Evolutionary conservation across 2,329 filamentous ascomycete species (phyloP).

Genomic region (Cercospora berteroae): DNA sequence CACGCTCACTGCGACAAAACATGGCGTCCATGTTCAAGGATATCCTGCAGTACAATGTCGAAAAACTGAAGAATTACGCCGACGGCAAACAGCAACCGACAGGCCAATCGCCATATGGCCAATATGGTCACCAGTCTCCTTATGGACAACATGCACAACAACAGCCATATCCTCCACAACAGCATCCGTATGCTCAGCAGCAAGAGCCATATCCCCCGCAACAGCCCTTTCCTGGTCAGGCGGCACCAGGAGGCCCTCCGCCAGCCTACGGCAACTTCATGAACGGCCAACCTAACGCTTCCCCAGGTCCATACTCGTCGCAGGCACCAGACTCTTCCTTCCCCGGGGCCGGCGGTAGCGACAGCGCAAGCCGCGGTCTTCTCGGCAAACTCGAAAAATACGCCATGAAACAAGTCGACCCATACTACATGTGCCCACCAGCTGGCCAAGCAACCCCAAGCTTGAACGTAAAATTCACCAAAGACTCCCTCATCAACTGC

Average conservation of each 20-base stretch:
- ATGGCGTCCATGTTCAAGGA: slow-evolving; percentile 8
- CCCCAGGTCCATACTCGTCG: neutral
- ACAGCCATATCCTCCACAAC: neutral
- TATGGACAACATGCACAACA: neutral
- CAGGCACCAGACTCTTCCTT: neutral
- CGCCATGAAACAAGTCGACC: neutral
- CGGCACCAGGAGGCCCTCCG: neutral
- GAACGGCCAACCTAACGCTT: neutral
- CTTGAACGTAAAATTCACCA: neutral
- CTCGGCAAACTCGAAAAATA: neutral
- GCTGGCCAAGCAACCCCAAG: neutral
- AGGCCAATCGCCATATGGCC: neutral
- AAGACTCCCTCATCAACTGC: neutral
- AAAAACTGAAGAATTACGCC: neutral
- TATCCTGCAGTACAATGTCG: neutral
- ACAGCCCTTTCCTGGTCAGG: neutral
- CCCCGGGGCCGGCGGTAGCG: neutral
- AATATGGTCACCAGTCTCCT: neutral
- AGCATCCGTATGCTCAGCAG: neutral
- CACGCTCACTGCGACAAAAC: too few species aligned
- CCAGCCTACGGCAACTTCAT: neutral
- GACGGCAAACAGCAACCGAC: neutral
- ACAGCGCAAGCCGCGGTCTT: neutral
- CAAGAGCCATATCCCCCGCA: neutral
- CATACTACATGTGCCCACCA: neutral